A percentile compares a stretch with the other conserved stretches of the same genome.
Conservation (phyloP, 208 protist species). For the Trypanosoma grayi region DNA sequence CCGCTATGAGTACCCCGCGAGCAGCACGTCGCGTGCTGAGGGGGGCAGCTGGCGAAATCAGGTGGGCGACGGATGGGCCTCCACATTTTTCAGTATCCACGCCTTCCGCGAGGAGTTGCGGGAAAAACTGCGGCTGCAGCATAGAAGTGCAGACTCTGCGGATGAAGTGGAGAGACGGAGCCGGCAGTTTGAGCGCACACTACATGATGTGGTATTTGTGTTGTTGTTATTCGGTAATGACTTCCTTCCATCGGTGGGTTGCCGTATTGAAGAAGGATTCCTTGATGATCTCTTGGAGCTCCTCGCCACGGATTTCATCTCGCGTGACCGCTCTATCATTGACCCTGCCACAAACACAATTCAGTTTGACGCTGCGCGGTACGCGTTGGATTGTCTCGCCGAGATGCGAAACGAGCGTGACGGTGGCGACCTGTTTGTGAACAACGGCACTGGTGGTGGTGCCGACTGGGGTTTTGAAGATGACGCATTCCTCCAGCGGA, state of each 20-base stretch:
- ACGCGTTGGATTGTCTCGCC: slow-evolving; percentile 72
- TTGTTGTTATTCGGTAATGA: slow-evolving; percentile 99
- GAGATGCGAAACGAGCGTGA: slow-evolving; percentile 46
- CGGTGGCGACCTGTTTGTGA: slow-evolving; percentile 27
- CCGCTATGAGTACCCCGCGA: slow-evolving; percentile 93
- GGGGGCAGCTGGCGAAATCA: slow-evolving; percentile 11
- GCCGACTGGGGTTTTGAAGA: slow-evolving; percentile 42
- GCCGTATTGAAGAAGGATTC: slow-evolving; percentile 93
- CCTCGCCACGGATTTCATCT: slow-evolving; percentile 80
- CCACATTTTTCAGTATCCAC: slow-evolving; percentile 87
- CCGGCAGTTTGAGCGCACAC: slow-evolving; percentile 52
- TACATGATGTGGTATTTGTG: slow-evolving; percentile 98
- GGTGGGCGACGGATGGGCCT: slow-evolving; percentile 55
- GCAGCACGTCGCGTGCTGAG: slow-evolving; percentile 9
- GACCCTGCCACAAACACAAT: slow-evolving; percentile 73
- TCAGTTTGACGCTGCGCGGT: slow-evolving; percentile 69
- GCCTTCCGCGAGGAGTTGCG: slow-evolving; percentile 72
- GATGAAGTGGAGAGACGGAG: slow-evolving; percentile 5
- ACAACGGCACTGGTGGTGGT: slow-evolving; percentile 32
- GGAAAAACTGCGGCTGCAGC: slow-evolving; percentile 31
- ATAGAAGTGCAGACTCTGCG: neutral
- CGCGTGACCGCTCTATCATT: slow-evolving; percentile 62
- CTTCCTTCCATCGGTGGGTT: slow-evolving; percentile 96
- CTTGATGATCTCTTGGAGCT: slow-evolving; percentile 88
- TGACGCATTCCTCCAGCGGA: slow-evolving; percentile 37